Evolutionary conservation across 257 asterid genomes (phyloP), one percentile per base, ranked within the genome.

Genomic region (Solanum habrochaites): DNA sequence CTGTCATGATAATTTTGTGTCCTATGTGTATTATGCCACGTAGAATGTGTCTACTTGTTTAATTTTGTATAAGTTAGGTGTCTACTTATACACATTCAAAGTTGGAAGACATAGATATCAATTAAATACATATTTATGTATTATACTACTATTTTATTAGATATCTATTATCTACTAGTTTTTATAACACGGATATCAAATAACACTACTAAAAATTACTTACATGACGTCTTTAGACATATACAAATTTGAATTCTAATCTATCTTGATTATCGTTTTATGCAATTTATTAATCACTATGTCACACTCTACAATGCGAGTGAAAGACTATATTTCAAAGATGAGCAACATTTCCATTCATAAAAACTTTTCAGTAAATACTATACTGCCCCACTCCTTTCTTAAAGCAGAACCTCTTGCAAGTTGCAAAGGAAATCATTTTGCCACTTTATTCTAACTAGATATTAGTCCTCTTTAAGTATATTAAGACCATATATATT

Each of bases 321-420:
- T 12, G 67, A 32, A 85, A 87, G 78, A 85, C 67, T 86, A 85
- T 85, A 60, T 70, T 83, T 64, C 86, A 81, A 20, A 58, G 75
- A 82, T 85, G 85, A 85, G 87, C 87, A 89, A 81, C 35, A 82
- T 87, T 86, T 85, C 90, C 85, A 82, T 85, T 85, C 83, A 69
- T 82, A 78, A 43, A 32, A 70, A 81, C 84, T 85, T 83, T 86
- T 67, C 88, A 66, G 35, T 83, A 87, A 84, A 89, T 77, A 86
- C 91, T 62, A 82, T 72, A 85, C 87, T 82, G 86, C 84, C 87
- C 90, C 87, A 87, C 91, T 89, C 83, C 70, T 83, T 89, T 73
- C 88, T 75, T 37, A 85, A 87, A 89, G 87, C 86, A 85, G 88
- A 64, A 62, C 87, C 75, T 72, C 85, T 80, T 52, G 86, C 90